Percentiles rank a stretch among this genome's conserved stretches.
Evolutionary conservation across 2,329 filamentous ascomycete species (phyloP).

Genomic region (Pseudophaeomoniella oleicola): DNA sequence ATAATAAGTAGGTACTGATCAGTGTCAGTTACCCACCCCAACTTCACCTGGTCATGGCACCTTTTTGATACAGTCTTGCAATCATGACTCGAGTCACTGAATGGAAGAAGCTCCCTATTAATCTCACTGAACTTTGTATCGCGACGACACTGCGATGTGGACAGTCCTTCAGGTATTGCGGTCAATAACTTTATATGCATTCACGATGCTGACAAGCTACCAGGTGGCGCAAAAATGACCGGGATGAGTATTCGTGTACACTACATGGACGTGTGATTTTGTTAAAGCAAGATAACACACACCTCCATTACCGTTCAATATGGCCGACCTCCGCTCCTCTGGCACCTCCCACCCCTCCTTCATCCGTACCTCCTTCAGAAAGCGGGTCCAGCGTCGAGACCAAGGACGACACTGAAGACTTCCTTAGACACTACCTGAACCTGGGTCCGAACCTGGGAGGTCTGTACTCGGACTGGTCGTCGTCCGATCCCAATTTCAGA

Average conservation of each 20-base stretch:
- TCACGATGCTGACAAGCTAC: slow-evolving; percentile 1
- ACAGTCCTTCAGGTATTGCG: slow-evolving; percentile 62
- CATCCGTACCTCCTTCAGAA: slow-evolving; percentile 19
- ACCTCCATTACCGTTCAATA: slow-evolving; percentile 67
- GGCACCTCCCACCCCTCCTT: slow-evolving; percentile 22
- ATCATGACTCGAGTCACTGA: slow-evolving; percentile 42
- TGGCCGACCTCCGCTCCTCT: slow-evolving; percentile 25
- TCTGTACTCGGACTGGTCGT: slow-evolving; percentile 79
- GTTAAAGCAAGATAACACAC: slow-evolving; percentile 63
- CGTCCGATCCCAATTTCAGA: slow-evolving; percentile 73
- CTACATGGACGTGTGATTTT: slow-evolving; percentile 74
- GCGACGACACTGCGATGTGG: slow-evolving; percentile 89
- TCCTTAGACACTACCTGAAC: slow-evolving; percentile 79
- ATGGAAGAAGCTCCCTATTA: slow-evolving; percentile 79
- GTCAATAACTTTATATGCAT: too few species aligned
- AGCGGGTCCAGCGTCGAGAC: slow-evolving; percentile 15
- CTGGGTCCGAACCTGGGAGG: slow-evolving; percentile 58
- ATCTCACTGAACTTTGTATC: slow-evolving; percentile 74
- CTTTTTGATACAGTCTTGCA: too few species aligned
- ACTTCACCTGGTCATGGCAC: too few species aligned
- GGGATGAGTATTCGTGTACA: slow-evolving; percentile 80
- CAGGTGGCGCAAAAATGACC: slow-evolving; percentile 70
- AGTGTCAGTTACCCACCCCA: too few species aligned
- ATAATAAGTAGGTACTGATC: too few species aligned
- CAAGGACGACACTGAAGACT: slow-evolving; percentile 52